Conservation (phyloP, 1,139 yeast genomes). For the Yamadazyma epiphylla region DNA sequence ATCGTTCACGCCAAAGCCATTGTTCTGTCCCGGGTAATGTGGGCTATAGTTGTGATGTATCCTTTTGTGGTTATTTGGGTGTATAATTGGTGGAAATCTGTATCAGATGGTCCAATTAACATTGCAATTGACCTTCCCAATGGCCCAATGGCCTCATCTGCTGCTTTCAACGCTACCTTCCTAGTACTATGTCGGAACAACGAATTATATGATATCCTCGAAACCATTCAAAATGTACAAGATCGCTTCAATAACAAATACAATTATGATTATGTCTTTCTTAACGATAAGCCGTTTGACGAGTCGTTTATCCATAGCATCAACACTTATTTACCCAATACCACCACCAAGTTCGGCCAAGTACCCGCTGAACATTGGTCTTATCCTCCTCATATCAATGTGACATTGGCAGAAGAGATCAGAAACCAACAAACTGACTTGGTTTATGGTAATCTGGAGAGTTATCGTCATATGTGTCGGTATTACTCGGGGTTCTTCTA, state of each 20-base stretch:
- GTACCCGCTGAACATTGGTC: slow-evolving; percentile 29
- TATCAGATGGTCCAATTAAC: no score
- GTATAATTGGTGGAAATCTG: no score
- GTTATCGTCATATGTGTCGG: slow-evolving; percentile 38
- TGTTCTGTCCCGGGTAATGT: no score
- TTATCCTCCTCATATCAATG: slow-evolving; percentile 27
- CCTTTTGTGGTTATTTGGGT: no score
- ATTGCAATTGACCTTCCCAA: not conserved
- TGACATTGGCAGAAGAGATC: slow-evolving; percentile 15
- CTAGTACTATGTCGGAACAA: slow-evolving; percentile 69
- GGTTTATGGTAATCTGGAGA: slow-evolving; percentile 26
- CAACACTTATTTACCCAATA: slow-evolving; percentile 17
- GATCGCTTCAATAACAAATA: slow-evolving; percentile 64
- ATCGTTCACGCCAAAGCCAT: no score
- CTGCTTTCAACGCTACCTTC: slow-evolving; percentile 39
- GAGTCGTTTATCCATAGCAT: slow-evolving; percentile 21
- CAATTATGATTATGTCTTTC: slow-evolving; percentile 33
- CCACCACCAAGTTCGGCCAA: slow-evolving; percentile 26
- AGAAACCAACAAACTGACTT: slow-evolving; percentile 12
- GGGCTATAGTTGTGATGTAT: no score
- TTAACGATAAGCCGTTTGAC: slow-evolving; percentile 30
- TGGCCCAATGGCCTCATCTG: no score
- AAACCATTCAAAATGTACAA: slow-evolving; percentile 63
- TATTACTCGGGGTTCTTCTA: slow-evolving; percentile 32
- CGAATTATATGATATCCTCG: slow-evolving; percentile 56